Base-by-base conservation (phyloP, 1,284 basidiomycete species). In the Serendipita sp. region DNA sequence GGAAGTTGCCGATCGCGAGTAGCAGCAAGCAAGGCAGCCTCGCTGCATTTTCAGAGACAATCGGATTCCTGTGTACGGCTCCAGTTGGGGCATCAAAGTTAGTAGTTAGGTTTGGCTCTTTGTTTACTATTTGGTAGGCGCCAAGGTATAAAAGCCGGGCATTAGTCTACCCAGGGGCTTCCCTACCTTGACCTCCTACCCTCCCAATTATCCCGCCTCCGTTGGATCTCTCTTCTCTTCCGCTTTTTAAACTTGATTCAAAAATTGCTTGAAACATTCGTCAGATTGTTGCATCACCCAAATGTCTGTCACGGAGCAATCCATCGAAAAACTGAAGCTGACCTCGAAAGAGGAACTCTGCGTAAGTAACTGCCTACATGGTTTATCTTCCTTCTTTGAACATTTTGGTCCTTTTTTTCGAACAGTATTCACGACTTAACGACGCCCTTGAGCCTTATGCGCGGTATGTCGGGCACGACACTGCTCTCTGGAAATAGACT, bases 371-470 rank as follows among this genome's bases (percentile, higher is more conserved):
- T 22, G 6, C 8, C n/a, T n/a, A 17, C n/a, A 22, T 5, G 8
- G 6, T n/a, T 49, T 8, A 22, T 6, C 29, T 6, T 49, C n/a
- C 6, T 49, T 49, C 15, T 30, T 15, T 22, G 29, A 30, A 6
- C 47, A 5, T 30, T 30, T 10, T 35, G n/a, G 17, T 58, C 42
- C 17, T 35, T 32, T 30, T 58, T 17, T 49, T 49, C 45, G 17
- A 26, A 8, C 30, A 58, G 53, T 58, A 26, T 30, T 29, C 53
- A 8, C 53, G 53, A n/a, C 53, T 58, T 26, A 58, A 58, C 53
- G 53, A 58, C n/a, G 53, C 53, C 8, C 53, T 58, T n/a, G 53
- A 58, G 32, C 53, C 53, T 5, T 58, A 58, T 30, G 53, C 53
- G 32, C 53, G 53, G 53, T 58, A 58, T 30, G 53, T 58, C 22